Percentiles rank a stretch among this genome's conserved stretches.
phyloP scores from a whole-genome alignment of 2,329 filamentous ascomycete genomes.

The Botrytis medusae region DNA sequence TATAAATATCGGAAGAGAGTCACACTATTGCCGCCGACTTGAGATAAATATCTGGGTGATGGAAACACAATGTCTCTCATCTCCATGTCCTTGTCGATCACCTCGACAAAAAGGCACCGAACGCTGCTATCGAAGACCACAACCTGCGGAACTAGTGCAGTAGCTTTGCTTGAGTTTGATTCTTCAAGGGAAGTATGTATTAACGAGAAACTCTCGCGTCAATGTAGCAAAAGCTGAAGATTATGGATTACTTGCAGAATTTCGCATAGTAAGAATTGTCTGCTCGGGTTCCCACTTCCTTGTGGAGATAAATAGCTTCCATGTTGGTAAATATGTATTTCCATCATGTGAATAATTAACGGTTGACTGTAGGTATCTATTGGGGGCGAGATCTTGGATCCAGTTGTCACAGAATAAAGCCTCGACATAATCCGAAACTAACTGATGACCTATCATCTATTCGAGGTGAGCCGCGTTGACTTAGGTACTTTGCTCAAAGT shows the following conservation, averaged over 20 bases:
- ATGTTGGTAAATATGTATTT: background rate
- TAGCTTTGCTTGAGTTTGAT: background rate
- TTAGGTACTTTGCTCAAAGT: background rate
- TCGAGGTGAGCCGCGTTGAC: background rate
- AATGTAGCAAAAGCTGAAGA: background rate
- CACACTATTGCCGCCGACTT: no score
- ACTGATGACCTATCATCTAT: background rate
- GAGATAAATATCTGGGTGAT: no score
- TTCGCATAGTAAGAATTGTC: background rate
- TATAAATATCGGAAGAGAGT: no score
- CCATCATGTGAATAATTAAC: background rate
- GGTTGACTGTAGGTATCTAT: no score
- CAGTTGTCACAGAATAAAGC: background rate
- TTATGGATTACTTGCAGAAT: no score
- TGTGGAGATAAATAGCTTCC: background rate
- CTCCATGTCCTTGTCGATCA: no score
- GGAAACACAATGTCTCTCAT: no score
- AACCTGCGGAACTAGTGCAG: rapidly evolving
- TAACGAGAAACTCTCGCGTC: background rate
- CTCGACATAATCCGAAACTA: background rate
- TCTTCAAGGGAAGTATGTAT: background rate
- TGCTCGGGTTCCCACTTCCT: background rate
- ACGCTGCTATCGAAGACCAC: background rate
- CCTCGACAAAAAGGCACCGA: no score
- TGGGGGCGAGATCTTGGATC: background rate